phyloP scores from a whole-genome alignment of 768 basidiomycete genomes.

The Mycena latifolia region DNA sequence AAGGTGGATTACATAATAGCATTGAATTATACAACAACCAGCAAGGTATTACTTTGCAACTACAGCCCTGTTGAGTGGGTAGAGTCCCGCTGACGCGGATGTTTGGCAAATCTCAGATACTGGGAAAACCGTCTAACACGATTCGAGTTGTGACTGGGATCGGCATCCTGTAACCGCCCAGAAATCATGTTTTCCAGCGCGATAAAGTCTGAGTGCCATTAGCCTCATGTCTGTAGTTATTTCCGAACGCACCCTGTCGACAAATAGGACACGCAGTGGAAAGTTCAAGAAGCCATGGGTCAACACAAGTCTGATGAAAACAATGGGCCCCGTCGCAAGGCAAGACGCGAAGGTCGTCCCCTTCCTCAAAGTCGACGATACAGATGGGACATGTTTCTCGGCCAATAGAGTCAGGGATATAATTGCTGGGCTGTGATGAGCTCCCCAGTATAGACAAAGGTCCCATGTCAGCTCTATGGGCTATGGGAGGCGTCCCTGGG shows the following conservation, averaged over 20 bases:
- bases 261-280: constrained; percentile 95
- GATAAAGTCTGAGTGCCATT: constrained; percentile 60
- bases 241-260: constrained; percentile 73
- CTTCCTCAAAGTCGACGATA: constrained; percentile 93
- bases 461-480: background rate
- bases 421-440: background rate
- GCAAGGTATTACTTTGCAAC: too few relatives aligned
- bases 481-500: background rate
- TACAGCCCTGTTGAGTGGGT: background rate
- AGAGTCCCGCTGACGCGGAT: constrained; percentile 40
- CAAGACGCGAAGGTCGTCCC: constrained; percentile 90
- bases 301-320: constrained; percentile 93
- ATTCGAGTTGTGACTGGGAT: constrained; percentile 35
- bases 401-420: constrained; percentile 74
- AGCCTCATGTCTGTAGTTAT: constrained; percentile 8
- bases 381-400: constrained; percentile 95
- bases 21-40: too few relatives aligned
- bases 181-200: constrained; percentile 71
- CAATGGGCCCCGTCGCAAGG: constrained; percentile 93
- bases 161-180: constrained; percentile 39
- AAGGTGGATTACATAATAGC: too few relatives aligned
- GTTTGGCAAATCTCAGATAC: constrained; percentile 66
- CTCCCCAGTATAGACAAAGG: background rate
- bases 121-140: constrained; percentile 58
- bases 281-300: constrained; percentile 92